Evolutionary conservation across 352 stramenopile species (phyloP).

Genomic region (Phytophthora melonis): DNA sequence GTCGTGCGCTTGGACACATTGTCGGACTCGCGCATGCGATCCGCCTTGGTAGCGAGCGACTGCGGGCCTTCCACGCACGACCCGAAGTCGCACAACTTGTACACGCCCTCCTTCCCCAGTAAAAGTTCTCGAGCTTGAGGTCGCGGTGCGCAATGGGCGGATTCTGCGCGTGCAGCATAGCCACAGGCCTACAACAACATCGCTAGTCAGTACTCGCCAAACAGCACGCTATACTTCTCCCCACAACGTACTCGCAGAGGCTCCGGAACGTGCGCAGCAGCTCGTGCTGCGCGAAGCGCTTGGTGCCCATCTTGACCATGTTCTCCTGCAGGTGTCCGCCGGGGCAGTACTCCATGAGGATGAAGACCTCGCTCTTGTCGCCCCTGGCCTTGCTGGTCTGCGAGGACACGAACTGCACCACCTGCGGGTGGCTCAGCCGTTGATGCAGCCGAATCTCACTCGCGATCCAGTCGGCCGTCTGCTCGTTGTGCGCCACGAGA

Average conservation of each 20-base stretch:
- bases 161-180: slow-evolving; percentile 72
- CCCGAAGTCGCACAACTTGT: slow-evolving; percentile 97
- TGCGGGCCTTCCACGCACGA: slow-evolving; percentile 88
- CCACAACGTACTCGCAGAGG: slow-evolving; percentile 71
- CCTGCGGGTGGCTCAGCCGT: slow-evolving; percentile 67
- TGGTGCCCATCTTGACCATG: slow-evolving; percentile 89
- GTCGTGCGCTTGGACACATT: slow-evolving; percentile 97
- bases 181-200: slow-evolving; percentile 52
- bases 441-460: slow-evolving; percentile 82
- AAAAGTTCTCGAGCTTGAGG: slow-evolving; percentile 98
- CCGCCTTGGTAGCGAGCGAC: slow-evolving; percentile 84
- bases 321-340: slow-evolving; percentile 94
- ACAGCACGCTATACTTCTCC: too few relatives aligned
- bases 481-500: slow-evolving; percentile 76
- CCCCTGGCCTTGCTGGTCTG: slow-evolving; percentile 49
- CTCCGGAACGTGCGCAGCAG: slow-evolving; percentile 71
- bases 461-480: slow-evolving; percentile 64
- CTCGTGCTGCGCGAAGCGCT: slow-evolving; percentile 75
- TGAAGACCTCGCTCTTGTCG: slow-evolving; percentile 90
- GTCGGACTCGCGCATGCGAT: slow-evolving; percentile 91
- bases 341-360: slow-evolving; percentile 97
- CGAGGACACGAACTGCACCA: slow-evolving; percentile 77
- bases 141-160: slow-evolving; percentile 96
- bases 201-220: too few relatives aligned
- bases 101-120: slow-evolving; percentile 85